Base-by-base conservation (phyloP, 495 filamentous ascomycete species). In the Penicillium goetzii region DNA sequence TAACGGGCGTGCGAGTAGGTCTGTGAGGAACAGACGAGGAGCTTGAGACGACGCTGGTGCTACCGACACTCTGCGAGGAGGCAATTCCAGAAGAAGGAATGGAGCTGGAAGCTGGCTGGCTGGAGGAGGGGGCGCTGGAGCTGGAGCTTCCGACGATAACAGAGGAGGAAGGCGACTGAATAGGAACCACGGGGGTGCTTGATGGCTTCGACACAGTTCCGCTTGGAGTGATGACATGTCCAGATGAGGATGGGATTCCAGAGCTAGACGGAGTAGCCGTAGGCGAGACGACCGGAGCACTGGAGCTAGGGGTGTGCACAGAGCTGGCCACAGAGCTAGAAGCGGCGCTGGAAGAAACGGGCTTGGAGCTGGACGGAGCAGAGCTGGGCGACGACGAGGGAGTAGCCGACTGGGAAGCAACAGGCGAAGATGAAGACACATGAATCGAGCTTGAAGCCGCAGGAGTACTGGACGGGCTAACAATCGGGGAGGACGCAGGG, bases 401-500 rank as follows among this genome's bases (percentile, higher is more conserved):
- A 41, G 54, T 23, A 19, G 33, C 10, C 11, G 34, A 26, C 34
- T 15, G 36, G 36, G 38, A 41, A 19, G 23, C 34, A 28, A 17
- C 12, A 5, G 55, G 38, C 0, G 36, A 17, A 36, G 36, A 28
- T 25, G 55, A 57, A 17, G 34, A 40, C 2, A 59, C 53, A 11
- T 59, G 36, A 10, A 64, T 41, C 5, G 67, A 68, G 33, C 61
- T 58, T 19, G 71, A 56, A n/a, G 23, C 53, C 8, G 28, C 50
- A 3, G 33, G 50, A 32, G 41, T 53, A 49, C 51, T 62, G 12
- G 69, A 61, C 33, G 61, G 64, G 19, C 32, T 61, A 8, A 63
- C 51, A 50, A 59, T 50, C 7, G 68, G 26, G 12, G 65, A 52
- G 3, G 69, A 66, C 30, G 51, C 64, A 11, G 72, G 50, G 19